These are phyloP conservation scores for Sporothrix brasiliensis DNA, from an alignment of 2,329 filamentous ascomycete genomes.

Conservation along the genomic window DNA sequence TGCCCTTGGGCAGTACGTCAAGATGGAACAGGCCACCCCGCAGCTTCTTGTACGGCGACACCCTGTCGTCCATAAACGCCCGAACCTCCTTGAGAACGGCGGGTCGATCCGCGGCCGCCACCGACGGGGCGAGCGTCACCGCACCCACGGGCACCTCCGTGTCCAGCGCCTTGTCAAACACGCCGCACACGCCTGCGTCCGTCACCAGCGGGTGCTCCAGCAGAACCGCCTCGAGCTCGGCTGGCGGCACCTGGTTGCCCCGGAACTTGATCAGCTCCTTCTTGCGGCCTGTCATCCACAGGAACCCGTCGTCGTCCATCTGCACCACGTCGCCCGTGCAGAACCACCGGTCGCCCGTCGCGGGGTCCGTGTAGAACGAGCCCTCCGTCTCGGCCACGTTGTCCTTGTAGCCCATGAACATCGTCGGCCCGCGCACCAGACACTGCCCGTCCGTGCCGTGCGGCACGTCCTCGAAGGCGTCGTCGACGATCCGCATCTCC, in stretches of 20 bases:
- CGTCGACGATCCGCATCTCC: conserved; percentile 61
- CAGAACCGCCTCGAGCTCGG: conserved; percentile 54
- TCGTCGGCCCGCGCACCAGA: conserved; percentile 68
- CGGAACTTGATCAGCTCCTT: conserved; percentile 69
- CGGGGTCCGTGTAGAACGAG: conserved; percentile 51
- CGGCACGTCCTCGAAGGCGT: conserved; percentile 57
- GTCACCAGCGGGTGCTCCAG: conserved; percentile 53
- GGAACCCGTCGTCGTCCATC: conserved; percentile 57
- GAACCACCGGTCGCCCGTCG: conserved; percentile 60
- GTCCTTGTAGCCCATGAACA: conserved; percentile 77
- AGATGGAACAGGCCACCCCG: conserved; percentile 64
- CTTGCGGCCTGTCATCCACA: conserved; percentile 72
- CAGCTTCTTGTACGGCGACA: conserved; percentile 57
- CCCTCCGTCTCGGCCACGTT: conserved; percentile 67
- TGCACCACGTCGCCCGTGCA: conserved; percentile 74
- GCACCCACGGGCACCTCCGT: conserved; percentile 69
- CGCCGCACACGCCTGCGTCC: conserved; percentile 40
- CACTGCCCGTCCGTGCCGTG: conserved; percentile 54
- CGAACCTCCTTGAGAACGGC: conserved; percentile 57
- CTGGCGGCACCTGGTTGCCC: conserved; percentile 61
- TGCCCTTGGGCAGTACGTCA: conserved; percentile 69
- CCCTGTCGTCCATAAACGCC: conserved; percentile 50
- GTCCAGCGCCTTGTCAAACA: conserved; percentile 38
- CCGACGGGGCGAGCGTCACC: conserved; percentile 54
- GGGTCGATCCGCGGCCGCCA: conserved; percentile 43